Conservation (phyloP, 2,329 filamentous ascomycete species). For the Monosporascus cannonballus region DNA sequence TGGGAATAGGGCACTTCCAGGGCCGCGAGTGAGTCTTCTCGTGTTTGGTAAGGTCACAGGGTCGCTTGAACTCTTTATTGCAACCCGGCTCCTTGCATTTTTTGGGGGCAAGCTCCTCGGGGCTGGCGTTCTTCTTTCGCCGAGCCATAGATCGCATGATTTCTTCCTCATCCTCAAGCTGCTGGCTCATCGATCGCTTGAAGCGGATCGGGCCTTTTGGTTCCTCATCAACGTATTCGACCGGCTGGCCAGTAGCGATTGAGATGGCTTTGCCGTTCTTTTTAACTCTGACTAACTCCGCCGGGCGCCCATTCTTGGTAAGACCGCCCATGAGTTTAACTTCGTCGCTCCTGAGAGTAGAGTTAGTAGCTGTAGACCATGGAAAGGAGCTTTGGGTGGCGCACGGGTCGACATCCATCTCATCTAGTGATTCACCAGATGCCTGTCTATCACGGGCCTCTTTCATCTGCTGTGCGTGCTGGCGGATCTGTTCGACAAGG, state of each 20-base stretch:
- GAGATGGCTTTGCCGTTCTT: slow-evolving; percentile 76
- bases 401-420: slow-evolving; percentile 55
- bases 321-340: slow-evolving; percentile 78
- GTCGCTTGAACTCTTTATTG: slow-evolving; percentile 88
- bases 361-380: slow-evolving; percentile 18
- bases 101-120: slow-evolving; percentile 75
- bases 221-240: slow-evolving; percentile 47
- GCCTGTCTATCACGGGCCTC: slow-evolving; percentile 63
- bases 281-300: slow-evolving; percentile 76
- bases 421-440: slow-evolving; percentile 41
- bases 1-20: slow-evolving; percentile 79
- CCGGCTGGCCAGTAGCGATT: slow-evolving; percentile 61
- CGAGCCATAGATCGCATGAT: slow-evolving; percentile 91
- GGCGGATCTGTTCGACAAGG: slow-evolving; percentile 85
- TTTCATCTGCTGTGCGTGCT: slow-evolving; percentile 81
- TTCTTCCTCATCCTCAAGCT: slow-evolving; percentile 72
- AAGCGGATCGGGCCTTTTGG: slow-evolving; percentile 44
- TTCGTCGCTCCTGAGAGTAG: slow-evolving; percentile 48
- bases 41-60: slow-evolving; percentile 97
- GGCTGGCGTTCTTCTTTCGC: slow-evolving; percentile 85
- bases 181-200: slow-evolving; percentile 63
- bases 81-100: slow-evolving; percentile 71
- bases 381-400: slow-evolving; percentile 21
- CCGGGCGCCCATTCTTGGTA: slow-evolving; percentile 72
- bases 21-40: slow-evolving; percentile 96